Percentiles rank a stretch among this genome's conserved stretches.
Conservation (phyloP, 2,329 filamentous ascomycete genomes). For the Capronia americana region DNA sequence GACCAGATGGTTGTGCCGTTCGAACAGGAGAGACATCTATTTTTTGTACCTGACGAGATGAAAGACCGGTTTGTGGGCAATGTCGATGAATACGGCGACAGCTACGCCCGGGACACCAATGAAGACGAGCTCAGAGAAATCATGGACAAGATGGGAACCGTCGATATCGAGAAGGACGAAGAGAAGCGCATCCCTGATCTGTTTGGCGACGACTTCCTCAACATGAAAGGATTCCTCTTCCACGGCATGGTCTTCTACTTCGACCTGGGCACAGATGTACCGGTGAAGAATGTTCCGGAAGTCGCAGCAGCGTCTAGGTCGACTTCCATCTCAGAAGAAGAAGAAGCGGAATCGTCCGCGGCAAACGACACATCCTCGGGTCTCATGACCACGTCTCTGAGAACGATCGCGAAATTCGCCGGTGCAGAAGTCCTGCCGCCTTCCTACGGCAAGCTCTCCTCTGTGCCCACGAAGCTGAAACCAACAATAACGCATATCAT, state of each 20-base stretch:
- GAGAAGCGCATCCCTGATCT: constrained; percentile 41
- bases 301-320: neutral
- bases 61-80: constrained; percentile 59
- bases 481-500: constrained; percentile 69
- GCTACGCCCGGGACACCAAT: constrained; percentile 74
- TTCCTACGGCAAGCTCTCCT: constrained; percentile 51
- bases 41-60: constrained; percentile 66
- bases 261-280: constrained; percentile 34
- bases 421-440: constrained; percentile 61
- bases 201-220: constrained; percentile 29
- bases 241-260: constrained; percentile 55
- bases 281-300: neutral
- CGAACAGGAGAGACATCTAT: constrained; percentile 71
- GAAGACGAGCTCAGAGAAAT: constrained; percentile 63
- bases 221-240: constrained; percentile 55
- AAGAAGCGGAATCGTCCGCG: neutral
- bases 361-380: constrained; percentile 28
- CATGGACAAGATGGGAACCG: constrained; percentile 47
- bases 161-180: constrained; percentile 34
- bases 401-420: constrained; percentile 70
- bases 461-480: constrained; percentile 7
- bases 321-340: constrained; percentile 12
- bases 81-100: constrained; percentile 80
- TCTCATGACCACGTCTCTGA: constrained; percentile 51
- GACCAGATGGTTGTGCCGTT: constrained; percentile 67